Conservation (phyloP, 2,329 filamentous ascomycete species). For the Hirsutella rhossiliensis region DNA sequence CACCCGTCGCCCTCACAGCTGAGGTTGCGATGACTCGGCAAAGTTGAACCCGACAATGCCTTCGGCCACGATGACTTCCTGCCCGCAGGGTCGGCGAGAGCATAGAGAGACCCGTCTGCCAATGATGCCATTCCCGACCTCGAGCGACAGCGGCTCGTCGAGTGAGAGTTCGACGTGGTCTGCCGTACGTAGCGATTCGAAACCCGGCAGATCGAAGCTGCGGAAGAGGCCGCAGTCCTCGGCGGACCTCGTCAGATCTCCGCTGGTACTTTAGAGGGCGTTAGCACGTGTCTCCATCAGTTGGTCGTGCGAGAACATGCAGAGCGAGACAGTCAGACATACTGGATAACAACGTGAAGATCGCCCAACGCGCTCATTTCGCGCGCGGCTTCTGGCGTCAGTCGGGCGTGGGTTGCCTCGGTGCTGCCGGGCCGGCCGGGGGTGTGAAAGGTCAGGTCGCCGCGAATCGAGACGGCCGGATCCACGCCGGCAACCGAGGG, state of each 20-base stretch:
- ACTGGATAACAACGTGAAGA: conserved; percentile 33
- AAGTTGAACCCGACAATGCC: conserved; percentile 39
- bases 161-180: conserved; percentile 22
- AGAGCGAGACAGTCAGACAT: conserved; percentile 10
- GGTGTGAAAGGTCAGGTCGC: conserved; percentile 32
- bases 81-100: conserved; percentile 11
- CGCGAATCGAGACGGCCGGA: conserved; percentile 8
- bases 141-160: conserved; percentile 25
- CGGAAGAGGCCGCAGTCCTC: conserved; percentile 30
- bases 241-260: conserved; percentile 27
- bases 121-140: conserved; percentile 36
- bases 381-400: conserved; percentile 18
- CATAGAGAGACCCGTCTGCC: conserved; percentile 33
- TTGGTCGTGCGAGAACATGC: background rate
- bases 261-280: conserved; percentile 16
- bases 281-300: background rate
- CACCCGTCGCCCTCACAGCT: too few species aligned
- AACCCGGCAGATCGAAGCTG: conserved; percentile 20
- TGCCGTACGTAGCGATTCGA: background rate
- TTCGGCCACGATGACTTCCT: conserved; percentile 26
- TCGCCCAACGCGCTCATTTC: conserved; percentile 8
- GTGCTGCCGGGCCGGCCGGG: conserved; percentile 22
- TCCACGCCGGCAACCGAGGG: conserved; percentile 5
- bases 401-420: conserved; percentile 29
- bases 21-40: background rate